A percentile compares a stretch with the other conserved stretches of the same genome.
Evolutionary conservation across 768 basidiomycete genomes (phyloP).

Genomic region (Leccinellum albellum): DNA sequence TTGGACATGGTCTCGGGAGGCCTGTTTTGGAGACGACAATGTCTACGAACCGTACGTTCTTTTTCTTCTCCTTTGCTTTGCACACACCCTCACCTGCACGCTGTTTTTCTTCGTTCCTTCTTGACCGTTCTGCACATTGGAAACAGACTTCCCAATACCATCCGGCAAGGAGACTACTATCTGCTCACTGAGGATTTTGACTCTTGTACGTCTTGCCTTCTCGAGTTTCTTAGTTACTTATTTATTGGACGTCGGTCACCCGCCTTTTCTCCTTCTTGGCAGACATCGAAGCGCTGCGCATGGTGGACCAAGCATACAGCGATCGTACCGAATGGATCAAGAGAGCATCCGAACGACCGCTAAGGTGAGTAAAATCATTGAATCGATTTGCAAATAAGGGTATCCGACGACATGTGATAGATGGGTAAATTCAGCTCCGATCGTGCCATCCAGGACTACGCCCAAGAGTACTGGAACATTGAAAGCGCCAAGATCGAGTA

Average conservation of each 20-base stretch:
- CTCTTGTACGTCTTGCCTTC: conserved; percentile 59
- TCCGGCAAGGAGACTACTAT: conserved; percentile 74
- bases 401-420: conserved; percentile 31
- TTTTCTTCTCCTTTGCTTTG: background rate
- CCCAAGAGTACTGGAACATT: conserved; percentile 83
- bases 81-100: background rate
- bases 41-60: conserved; percentile 83
- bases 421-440: conserved; percentile 99
- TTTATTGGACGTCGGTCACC: background rate
- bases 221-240: background rate
- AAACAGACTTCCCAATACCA: conserved; percentile 64
- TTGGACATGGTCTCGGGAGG: conserved; percentile 74
- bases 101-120: background rate
- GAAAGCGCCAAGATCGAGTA: conserved; percentile 43
- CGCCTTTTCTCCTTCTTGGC: background rate
- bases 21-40: conserved; percentile 70
- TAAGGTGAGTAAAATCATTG: conserved; percentile 44
- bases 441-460: conserved; percentile 88
- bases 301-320: conserved; percentile 87
- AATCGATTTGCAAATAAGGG: conserved; percentile 42
- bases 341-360: conserved; percentile 80
- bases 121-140: background rate
- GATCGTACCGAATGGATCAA: conserved; percentile 87
- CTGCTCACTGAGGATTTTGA: conserved; percentile 92
- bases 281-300: conserved; percentile 78